Evolutionary conservation across 768 basidiomycete species (phyloP), one percentile per base, ranked within the genome.

Genomic region (Tremella yokohamensis): DNA sequence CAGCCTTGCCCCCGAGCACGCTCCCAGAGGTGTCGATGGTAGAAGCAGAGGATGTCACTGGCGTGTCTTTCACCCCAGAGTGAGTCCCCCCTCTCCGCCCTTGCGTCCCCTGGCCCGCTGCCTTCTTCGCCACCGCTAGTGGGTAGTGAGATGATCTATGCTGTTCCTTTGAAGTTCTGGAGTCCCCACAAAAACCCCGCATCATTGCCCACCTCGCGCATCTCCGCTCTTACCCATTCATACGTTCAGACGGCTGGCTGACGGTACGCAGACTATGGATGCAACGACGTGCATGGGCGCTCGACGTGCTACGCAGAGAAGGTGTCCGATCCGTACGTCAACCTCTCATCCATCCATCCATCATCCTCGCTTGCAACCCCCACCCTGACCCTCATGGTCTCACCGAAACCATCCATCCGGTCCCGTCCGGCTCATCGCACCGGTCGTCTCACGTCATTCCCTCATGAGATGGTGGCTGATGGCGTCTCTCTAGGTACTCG

Each of bases 281-380:
- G 63, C 73, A 76, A 48, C 56, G 73, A 38, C 51, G 73, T 58
- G 63, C 63, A 7, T 78, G 77, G 77, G 73, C 73, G 0, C 45
- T 78, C 48, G 64, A 73, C 8, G 70, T 75, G 1, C 64, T 78
- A 16, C 50, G 61, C 16, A 60, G 56, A 38, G 73, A 76, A 55
- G 48, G 54, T 1, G 70, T 75, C 12, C 51, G 60, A 48, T 73
- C 71, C 25, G 75, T 76, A 24, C 34, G 71, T 69, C 25, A 6
- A 48, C 37, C 13, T 40, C 19, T 18, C 40, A 4, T 44, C 37
- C 38, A 11, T 50, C 11, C 24, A 18, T 6, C 42, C 4, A 6
- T 16, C 42, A 45, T 45, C n/a, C 42, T 18, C 42, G 22, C 42
- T 45, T n/a, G 22, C n/a, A 6, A 6, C n/a, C 22, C 42, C 11